phyloP scores from a whole-genome alignment of 805 yeast species.

The Candida fluviatilis region DNA sequence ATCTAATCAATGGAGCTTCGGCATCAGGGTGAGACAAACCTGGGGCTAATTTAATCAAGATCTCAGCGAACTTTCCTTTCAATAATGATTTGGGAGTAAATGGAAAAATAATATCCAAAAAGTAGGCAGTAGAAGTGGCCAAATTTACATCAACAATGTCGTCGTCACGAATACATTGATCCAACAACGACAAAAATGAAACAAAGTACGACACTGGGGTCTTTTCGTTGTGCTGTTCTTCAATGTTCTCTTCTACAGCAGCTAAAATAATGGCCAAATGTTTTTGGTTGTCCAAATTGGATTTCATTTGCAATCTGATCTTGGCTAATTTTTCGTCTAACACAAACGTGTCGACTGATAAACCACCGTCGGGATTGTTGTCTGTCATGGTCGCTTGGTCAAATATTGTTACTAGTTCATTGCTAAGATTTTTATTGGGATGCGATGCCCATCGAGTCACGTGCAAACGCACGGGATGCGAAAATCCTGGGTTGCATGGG shows the following conservation, averaged over 20 bases:
- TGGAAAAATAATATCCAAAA: constrained; percentile 76
- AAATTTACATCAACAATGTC: constrained; percentile 55
- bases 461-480: too few species aligned
- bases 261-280: constrained; percentile 77
- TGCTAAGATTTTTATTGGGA: not conserved
- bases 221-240: constrained; percentile 55
- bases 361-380: constrained; percentile 38
- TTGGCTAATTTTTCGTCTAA: constrained; percentile 61
- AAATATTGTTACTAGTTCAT: not conserved
- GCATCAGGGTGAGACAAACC: constrained; percentile 64
- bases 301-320: constrained; percentile 65
- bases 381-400: constrained; percentile 17
- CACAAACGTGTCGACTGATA: constrained; percentile 36
- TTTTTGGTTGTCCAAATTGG: constrained; percentile 85
- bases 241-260: constrained; percentile 87
- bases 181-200: constrained; percentile 76
- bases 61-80: constrained; percentile 70
- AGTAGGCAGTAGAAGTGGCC: constrained; percentile 74
- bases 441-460: too few species aligned
- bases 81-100: constrained; percentile 66
- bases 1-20: constrained; percentile 76
- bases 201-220: constrained; percentile 82
- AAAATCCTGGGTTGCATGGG: too few species aligned
- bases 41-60: constrained; percentile 77
- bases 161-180: constrained; percentile 56